Conservation (phyloP, 768 basidiomycete species). For the Amanita polypyramis region DNA sequence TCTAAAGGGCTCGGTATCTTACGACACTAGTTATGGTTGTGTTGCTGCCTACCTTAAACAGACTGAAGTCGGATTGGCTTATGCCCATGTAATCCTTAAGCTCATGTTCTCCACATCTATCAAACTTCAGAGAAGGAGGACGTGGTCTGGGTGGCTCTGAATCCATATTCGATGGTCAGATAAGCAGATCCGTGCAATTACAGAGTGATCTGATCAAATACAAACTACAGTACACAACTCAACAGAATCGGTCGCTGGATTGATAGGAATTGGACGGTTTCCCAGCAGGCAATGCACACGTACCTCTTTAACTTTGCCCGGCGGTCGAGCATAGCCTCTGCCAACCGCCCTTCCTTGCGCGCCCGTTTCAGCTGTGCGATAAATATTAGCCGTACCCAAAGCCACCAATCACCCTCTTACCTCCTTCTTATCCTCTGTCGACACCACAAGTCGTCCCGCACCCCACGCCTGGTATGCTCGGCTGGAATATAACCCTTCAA, state of each 20-base stretch:
- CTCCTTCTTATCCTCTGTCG: conserved; percentile 62
- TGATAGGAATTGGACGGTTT: not conserved
- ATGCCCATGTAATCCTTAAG: not conserved
- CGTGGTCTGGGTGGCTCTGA: not conserved
- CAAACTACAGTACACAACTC: conserved; percentile 8
- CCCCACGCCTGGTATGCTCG: conserved; percentile 78
- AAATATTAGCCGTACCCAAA: conserved; percentile 3
- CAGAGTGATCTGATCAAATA: not conserved
- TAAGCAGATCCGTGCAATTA: not conserved
- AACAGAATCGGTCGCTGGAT: conserved; percentile 43
- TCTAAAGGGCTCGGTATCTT: not conserved
- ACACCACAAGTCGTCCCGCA: conserved; percentile 62
- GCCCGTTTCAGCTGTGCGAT: conserved; percentile 60
- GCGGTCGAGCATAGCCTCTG: conserved; percentile 76
- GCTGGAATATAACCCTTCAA: conserved; percentile 25
- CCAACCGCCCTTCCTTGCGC: conserved; percentile 67
- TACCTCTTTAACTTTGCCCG: conserved; percentile 81
- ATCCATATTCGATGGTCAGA: not conserved
- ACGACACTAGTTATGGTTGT: not conserved
- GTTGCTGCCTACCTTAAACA: not conserved
- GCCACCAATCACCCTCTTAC: conserved; percentile 25
- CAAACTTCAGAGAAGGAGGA: not conserved
- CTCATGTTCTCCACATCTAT: not conserved
- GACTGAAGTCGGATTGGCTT: not conserved
- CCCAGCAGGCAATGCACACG: conserved; percentile 4